phyloP scores from a whole-genome alignment of 441 rosid genomes.

The Melastoma candidum region DNA sequence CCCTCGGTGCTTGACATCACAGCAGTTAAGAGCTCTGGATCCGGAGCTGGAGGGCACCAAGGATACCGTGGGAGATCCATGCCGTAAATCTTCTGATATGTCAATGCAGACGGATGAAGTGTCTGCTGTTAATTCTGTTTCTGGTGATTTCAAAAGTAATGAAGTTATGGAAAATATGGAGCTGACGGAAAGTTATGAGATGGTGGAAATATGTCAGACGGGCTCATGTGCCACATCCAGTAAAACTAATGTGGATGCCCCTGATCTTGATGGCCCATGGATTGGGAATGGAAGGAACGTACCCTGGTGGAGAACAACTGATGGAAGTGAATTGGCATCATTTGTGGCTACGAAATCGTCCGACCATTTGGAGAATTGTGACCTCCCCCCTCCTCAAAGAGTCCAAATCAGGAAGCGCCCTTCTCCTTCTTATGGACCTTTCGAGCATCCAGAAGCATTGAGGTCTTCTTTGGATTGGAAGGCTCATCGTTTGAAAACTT shows the following conservation, averaged over 20 bases:
- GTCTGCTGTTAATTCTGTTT: background rate
- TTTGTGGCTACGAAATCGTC: constrained; percentile 79
- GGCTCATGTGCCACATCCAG: constrained; percentile 23
- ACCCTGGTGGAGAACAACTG: constrained; percentile 91
- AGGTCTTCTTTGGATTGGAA: constrained; percentile 26
- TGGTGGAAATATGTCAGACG: constrained; percentile 23
- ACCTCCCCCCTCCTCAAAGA: constrained; percentile 90
- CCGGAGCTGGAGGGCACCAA: constrained; percentile 36
- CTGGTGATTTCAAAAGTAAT: constrained; percentile 14
- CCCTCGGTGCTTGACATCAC: constrained; percentile 44
- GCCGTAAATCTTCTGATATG: constrained; percentile 16
- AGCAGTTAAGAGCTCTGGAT: constrained; percentile 38
- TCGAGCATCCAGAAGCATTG: constrained; percentile 21
- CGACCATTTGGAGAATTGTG: constrained; percentile 69
- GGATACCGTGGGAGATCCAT: constrained; percentile 16
- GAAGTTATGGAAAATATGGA: constrained; percentile 32
- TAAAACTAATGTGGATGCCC: constrained; percentile 27
- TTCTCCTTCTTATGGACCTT: constrained; percentile 25
- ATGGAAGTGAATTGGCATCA: constrained; percentile 70
- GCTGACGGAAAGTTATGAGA: constrained; percentile 29
- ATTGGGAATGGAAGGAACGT: constrained; percentile 42
- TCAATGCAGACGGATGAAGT: constrained; percentile 4
- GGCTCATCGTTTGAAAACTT: constrained; percentile 8
- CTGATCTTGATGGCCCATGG: constrained; percentile 59
- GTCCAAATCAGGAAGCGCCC: constrained; percentile 35